phyloP scores from a whole-genome alignment of 441 rosid species.

The Breynia disticha region DNA sequence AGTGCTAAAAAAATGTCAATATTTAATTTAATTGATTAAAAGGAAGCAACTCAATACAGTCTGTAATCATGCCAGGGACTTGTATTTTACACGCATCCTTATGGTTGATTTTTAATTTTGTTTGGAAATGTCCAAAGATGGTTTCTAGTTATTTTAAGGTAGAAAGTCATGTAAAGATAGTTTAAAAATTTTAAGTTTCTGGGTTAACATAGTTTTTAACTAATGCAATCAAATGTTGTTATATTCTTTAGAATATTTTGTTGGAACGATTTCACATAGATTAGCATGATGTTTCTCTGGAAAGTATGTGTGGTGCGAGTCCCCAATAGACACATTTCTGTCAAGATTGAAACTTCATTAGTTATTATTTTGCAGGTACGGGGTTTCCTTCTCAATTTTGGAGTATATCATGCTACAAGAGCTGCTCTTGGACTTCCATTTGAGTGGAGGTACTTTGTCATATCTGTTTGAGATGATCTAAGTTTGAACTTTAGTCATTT shows the following conservation, averaged over 20 bases:
- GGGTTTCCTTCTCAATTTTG: slow-evolving; percentile 93
- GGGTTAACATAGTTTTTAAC: too few relatives aligned
- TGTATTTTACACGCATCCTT: background rate
- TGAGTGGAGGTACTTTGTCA: slow-evolving; percentile 61
- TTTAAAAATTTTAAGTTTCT: too few relatives aligned
- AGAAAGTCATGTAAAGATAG: too few relatives aligned
- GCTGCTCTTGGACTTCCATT: slow-evolving; percentile 90
- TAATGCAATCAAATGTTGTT: too few relatives aligned
- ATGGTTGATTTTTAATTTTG: background rate
- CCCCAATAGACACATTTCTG: background rate
- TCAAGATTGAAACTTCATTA: slow-evolving; percentile 3
- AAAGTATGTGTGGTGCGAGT: too few relatives aligned
- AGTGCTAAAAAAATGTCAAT: background rate
- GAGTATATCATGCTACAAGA: slow-evolving; percentile 87
- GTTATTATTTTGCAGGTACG: slow-evolving; percentile 47
- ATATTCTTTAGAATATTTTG: too few relatives aligned
- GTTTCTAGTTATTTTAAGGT: too few relatives aligned
- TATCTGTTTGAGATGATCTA: background rate
- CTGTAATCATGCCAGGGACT: background rate
- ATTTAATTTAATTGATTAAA: background rate
- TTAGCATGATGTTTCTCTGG: too few relatives aligned
- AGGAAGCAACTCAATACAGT: background rate
- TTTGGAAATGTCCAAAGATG: too few relatives aligned
- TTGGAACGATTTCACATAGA: too few relatives aligned
- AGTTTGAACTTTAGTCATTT: background rate